Evolutionary conservation across 164 flowering plant genomes (phyloP).

Genomic region (Aristolochia contorta): DNA sequence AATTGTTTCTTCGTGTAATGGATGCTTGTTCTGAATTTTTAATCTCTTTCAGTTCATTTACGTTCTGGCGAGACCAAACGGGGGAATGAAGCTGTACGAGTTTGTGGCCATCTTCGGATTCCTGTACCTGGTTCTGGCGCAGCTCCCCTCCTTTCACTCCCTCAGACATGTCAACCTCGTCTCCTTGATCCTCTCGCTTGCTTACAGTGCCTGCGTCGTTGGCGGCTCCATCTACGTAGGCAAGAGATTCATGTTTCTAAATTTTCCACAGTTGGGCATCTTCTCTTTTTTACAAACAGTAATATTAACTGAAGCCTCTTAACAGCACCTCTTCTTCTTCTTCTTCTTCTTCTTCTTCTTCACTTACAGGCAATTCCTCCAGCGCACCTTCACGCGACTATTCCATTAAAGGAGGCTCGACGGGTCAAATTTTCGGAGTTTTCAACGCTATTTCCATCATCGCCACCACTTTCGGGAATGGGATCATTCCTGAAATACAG

Average conservation of each 20-base stretch:
- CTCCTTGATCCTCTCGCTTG: constrained; percentile 59
- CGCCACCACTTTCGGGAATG: constrained; percentile 91
- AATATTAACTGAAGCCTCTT: too few relatives aligned
- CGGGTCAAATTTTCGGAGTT: constrained; percentile 43
- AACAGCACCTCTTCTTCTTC: too few relatives aligned
- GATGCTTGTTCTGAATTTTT: background rate
- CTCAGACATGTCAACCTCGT: constrained; percentile 77
- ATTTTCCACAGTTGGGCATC: too few relatives aligned
- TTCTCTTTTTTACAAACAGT: too few relatives aligned
- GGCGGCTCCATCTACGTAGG: constrained; percentile 74
- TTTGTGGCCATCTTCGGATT: constrained; percentile 72
- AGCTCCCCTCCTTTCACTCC: constrained; percentile 92
- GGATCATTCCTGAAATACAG: constrained; percentile 96
- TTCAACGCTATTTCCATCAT: constrained; percentile 78
- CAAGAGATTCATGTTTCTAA: constrained; percentile 14
- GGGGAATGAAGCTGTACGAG: constrained; percentile 60
- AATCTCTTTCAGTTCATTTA: constrained; percentile 52
- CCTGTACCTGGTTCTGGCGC: constrained; percentile 68
- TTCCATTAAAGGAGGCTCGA: constrained; percentile 25
- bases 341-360: background rate
- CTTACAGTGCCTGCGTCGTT: constrained; percentile 68
- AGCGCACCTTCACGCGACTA: constrained; percentile 66
- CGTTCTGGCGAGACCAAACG: constrained; percentile 43
- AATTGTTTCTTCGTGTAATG: too few relatives aligned
- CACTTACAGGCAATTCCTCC: constrained; percentile 47